phyloP scores from a whole-genome alignment of 495 filamentous ascomycete species.

The Penicillium coprophilum region DNA sequence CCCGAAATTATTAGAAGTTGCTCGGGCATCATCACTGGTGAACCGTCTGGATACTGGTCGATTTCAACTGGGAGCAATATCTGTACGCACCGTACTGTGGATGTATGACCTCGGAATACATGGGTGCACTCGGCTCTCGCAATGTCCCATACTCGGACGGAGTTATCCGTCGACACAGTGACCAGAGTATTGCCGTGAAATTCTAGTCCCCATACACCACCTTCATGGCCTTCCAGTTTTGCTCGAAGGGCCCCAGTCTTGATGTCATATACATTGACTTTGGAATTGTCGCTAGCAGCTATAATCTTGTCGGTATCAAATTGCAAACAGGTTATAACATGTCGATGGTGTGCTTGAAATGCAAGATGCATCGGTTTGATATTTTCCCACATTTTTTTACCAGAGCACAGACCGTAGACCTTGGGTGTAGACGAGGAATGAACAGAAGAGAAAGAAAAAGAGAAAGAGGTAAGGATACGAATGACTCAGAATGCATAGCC shows the following conservation, averaged over 20 bases:
- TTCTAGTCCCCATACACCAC: slow-evolving; percentile 95
- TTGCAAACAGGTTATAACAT: slow-evolving; percentile 97
- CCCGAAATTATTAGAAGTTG: slow-evolving; percentile 96
- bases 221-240: slow-evolving; percentile 87
- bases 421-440: neutral
- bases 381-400: slow-evolving; percentile 63
- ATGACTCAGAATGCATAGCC: too few species aligned
- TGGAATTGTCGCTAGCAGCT: slow-evolving; percentile 93
- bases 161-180: slow-evolving; percentile 91
- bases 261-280: slow-evolving; percentile 98
- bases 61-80: slow-evolving; percentile 85
- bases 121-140: slow-evolving; percentile 85
- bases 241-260: slow-evolving; percentile 83
- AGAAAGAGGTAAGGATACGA: neutral
- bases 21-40: slow-evolving; percentile 79
- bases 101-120: slow-evolving; percentile 94
- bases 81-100: slow-evolving; percentile 93
- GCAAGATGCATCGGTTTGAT: slow-evolving; percentile 87
- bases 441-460: neutral
- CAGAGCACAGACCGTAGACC: neutral
- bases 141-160: slow-evolving; percentile 97
- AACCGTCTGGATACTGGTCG: slow-evolving; percentile 66
- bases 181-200: slow-evolving; percentile 93
- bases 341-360: slow-evolving; percentile 88
- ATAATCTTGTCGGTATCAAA: slow-evolving; percentile 97